Evolutionary conservation across 2,329 filamentous ascomycete genomes (phyloP), one percentile per base, ranked within the genome.

Genomic region (Botrytis pseudocinerea): DNA sequence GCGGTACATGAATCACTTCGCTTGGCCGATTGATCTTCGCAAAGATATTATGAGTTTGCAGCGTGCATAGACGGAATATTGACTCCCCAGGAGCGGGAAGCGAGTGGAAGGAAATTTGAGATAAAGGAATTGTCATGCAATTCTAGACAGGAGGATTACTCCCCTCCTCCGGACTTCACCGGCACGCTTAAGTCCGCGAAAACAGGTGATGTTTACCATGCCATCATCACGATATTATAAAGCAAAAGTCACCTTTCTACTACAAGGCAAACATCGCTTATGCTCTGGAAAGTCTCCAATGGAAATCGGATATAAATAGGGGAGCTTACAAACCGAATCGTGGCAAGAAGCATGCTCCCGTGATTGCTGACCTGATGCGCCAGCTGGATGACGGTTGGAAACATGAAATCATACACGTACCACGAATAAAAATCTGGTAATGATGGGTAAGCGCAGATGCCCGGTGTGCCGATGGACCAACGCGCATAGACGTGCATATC

Each of bases 131-230:
- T 25, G 12, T 42, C 35, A 68, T 32, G 35, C 35, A 68, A 57
- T 42, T 69, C 18, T n/a, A 57, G 48, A 42, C n/a, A 40, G 6
- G 8, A 32, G 65, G 48, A 42, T 42, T 18, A 44, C 18, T 44
- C 35, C 35, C 48, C 48, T 32, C 48, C 35, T 44, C 40, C 65
- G 65, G 65, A n/a, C 9, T 42, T 57, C n/a, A 25, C 48, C 65
- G 65, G 18, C 9, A 28, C 18, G 65, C n/a, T 25, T 32, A 42
- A 8, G 38, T 57, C 65, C 65, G 65, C 28, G 18, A 25, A 25
- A 69, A 57, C 46, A 57, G 48, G 65, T 9, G 18, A 69, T 69
- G 16, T 6, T 69, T 69, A 42, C 16, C 65, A 69, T 69, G 7
- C 35, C 65, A 69, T 7, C 18, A 42, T 57, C 48, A 32, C 38